Base-by-base conservation (phyloP, 768 basidiomycete genomes). In the Lactifluus piperatus region DNA sequence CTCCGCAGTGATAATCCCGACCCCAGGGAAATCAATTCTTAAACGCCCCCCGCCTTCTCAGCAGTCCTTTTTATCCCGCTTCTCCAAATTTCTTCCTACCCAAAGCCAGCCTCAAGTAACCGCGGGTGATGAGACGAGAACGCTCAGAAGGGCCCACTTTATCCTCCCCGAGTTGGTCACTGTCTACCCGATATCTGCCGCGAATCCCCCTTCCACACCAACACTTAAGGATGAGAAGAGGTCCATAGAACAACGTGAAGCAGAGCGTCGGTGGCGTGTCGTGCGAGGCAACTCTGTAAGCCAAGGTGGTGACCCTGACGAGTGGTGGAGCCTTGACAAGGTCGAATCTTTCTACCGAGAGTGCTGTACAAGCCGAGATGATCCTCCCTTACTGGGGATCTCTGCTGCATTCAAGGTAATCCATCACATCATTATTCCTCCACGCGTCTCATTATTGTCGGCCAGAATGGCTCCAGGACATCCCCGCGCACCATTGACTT, bases 61-160 rank as follows among this genome's bases (percentile, higher is more conserved):
- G 64, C 79, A 79, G 11, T 82, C 85, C 10, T 79, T 91, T 56
- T 81, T 91, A 70, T 83, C 83, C 22, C 82, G 87, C 55, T 78
- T 91, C 68, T 84, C 84, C 45, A 81, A 84, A 58, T 84, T 91
- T 69, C 74, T 91, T 24, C 88, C 88, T 14, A 79, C 80, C 0
- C 83, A 81, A 46, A 67, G 51, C 51, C 62, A 65, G 43, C 53
- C 65, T 22, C 49, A 65, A 62, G 56, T 64, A n/a, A 57, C 63
- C 26, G 57, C 60, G 14, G 66, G 71, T 51, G 81, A 81, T 67
- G 75, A 81, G 47, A 70, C 72, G 36, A 81, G 78, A 66, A 82
- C 89, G 11, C 77, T 95, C 62, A 92, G 90, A 68, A 75, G 90
- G 51, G 97, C 94, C 0, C 90, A 95, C 66, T 97, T 97, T 69